Evolutionary conservation across 345 rosid species (phyloP), one percentile per base, ranked within the genome.

Genomic region (Arabis hirsuta): DNA sequence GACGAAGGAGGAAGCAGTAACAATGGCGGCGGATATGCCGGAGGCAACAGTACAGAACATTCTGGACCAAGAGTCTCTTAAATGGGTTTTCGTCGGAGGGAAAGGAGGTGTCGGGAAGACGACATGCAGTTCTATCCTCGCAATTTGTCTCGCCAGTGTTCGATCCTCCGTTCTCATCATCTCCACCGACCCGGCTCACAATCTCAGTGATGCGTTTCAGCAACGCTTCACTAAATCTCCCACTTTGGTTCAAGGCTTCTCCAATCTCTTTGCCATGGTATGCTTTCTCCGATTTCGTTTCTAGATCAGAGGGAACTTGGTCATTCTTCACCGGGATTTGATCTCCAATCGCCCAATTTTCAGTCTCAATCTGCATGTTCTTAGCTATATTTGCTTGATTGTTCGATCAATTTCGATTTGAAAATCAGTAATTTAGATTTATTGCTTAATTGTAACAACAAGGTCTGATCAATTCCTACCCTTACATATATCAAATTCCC

Each of bases 131-230:
- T 96, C 98, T 3, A 86, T 92, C 41, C 80, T 96, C 22, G 80
- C 99, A 41, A 87, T 90, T 76, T 87, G 91, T 47, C 78, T 96
- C 57, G 87, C 98, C 38, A 62, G 68, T 67, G 92, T 92, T 67
- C 88, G 99, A 79, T 71, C 97, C 71, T 92, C 99, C 34, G 99
- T 96, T 36, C 80, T 96, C 78, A 92, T 96, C 83, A 96, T 96
- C 65, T 96, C 99, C 80, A 96, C 99, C 46, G 99, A 96, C 67
- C 99, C 99, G 2, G 99, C 99, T 79, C 99, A 96, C 83, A 96
- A 96, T 80, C 98, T 96, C 81, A 96, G 98, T 81, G 97, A 96
- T 71, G 98, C 98, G 5, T 96, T 96, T 81, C 99, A 96, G 72
- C 97, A 96, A 62, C 90, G 98, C 10, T 96, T 96, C 80, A 87